A percentile compares a stretch with the other conserved stretches of the same genome.
These are phyloP conservation scores for Penicillium longicatenatum DNA, from an alignment of 495 filamentous ascomycete genomes.

Conservation along the genomic window DNA sequence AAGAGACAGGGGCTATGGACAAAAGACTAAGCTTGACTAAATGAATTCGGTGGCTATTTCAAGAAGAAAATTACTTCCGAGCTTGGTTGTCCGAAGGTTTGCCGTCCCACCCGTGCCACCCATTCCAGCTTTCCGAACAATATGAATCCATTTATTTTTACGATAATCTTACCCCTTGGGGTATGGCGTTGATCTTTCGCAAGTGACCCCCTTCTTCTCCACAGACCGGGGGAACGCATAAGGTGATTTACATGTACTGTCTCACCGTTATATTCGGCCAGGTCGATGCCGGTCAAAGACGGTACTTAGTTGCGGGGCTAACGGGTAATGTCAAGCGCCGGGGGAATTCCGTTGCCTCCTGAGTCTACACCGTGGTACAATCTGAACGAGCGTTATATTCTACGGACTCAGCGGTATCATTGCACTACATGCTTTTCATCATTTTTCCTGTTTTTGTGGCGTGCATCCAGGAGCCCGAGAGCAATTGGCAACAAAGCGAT, in stretches of 20 bases:
- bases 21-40: background rate
- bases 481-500: slow-evolving; percentile 13
- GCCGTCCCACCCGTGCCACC: slow-evolving; percentile 25
- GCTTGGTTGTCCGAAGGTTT: slow-evolving; percentile 13
- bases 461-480: slow-evolving; percentile 11
- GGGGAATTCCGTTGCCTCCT: background rate
- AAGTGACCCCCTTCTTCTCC: slow-evolving; percentile 14
- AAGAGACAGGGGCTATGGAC: background rate
- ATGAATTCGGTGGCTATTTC: slow-evolving; percentile 14
- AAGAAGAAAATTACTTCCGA: slow-evolving; percentile 11
- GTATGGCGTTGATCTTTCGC: slow-evolving; percentile 4
- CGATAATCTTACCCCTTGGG: slow-evolving; percentile 12
- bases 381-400: background rate
- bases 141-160: slow-evolving; percentile 4
- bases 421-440: background rate
- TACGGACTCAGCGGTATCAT: too few species aligned
- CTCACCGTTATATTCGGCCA: background rate
- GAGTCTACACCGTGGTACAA: background rate
- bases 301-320: slow-evolving; percentile 11
- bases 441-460: slow-evolving; percentile 14
- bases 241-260: slow-evolving; percentile 1
- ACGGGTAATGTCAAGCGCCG: slow-evolving; percentile 2
- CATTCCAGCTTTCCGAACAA: slow-evolving; percentile 3
- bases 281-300: background rate
- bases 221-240: slow-evolving; percentile 11